phyloP scores from a whole-genome alignment of 768 basidiomycete species.

The Rhizopogon salebrosus region DNA sequence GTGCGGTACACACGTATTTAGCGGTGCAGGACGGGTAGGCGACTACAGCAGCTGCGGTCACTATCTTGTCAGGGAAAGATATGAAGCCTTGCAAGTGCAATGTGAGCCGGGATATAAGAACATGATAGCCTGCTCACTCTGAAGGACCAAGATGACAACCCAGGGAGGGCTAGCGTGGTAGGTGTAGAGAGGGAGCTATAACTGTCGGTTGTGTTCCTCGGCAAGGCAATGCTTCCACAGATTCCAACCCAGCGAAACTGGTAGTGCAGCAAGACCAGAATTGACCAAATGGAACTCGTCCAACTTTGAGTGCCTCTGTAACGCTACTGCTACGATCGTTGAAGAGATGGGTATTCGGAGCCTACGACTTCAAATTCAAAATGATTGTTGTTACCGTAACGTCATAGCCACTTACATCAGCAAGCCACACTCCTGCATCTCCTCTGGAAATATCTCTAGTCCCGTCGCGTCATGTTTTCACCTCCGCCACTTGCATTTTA shows the following conservation, averaged over 20 bases:
- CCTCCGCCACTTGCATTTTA: too few species aligned
- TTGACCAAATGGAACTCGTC: background rate
- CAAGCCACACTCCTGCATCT: too few species aligned
- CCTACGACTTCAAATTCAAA: background rate
- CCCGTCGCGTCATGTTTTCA: too few species aligned
- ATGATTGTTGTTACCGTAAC: too few species aligned
- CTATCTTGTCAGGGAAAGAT: background rate
- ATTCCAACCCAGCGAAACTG: background rate
- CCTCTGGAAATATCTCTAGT: too few species aligned
- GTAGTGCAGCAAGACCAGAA: background rate
- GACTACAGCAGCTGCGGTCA: background rate
- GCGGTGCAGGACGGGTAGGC: background rate
- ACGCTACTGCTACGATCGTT: background rate
- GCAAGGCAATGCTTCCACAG: background rate
- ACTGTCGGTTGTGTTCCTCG: background rate
- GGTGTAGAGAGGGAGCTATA: background rate
- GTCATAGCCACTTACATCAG: too few species aligned
- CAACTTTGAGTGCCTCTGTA: background rate
- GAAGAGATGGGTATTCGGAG: background rate
- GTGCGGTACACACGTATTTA: background rate
- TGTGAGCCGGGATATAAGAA: background rate
- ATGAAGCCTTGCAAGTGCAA: background rate
- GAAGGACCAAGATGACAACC: background rate
- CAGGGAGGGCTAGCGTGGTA: background rate
- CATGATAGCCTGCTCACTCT: background rate